Evolutionary conservation across 148 eudicot species (phyloP), one percentile per base, ranked within the genome.

Genomic region (Arctostaphylos glauca): DNA sequence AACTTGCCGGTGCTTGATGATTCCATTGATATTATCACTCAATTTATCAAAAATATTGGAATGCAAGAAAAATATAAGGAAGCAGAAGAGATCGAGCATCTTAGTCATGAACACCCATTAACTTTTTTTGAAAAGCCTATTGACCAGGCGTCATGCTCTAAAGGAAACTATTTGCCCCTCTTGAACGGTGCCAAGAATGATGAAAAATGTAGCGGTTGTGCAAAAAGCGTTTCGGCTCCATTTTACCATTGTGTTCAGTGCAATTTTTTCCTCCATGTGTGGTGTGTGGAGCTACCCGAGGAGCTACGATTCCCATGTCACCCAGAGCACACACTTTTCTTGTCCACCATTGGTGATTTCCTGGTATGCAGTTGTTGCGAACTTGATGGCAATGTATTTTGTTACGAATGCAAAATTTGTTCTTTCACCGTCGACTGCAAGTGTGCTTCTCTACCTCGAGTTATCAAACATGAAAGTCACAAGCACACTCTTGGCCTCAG

Each of bases 281-380:
- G 38, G 67, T 62, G 67, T 62, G 67, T 31, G 3, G 31, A 62
- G 67, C 67, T 62, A 62, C 67, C 31, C 13, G 13, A 21, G 5
- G 4, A 21, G 10, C 67, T 62, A 21, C 67, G 0, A 21, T 31
- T n/a, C 67, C 67, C 31, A n/a, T 31, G 4, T 7, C n/a, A 62
- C 31, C 13, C 13, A 0, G 3, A n/a, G 21, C 31, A n/a, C n/a
- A 0, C 31, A 0, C 67, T 62, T 21, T 21, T 0, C 67, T 62
- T 62, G 31, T 2, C 10, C 67, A 8, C 38, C 38, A 31, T 1
- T 31, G 38, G 0, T 31, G 38, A 31, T 31, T 1, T 31, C n/a
- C n/a, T n/a, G n/a, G n/a, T 0, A 0, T 2, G 5, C n/a, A 7
- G n/a, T n/a, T 0, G 23, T 2, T 59, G 6, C 3, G n/a, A n/a